These are phyloP conservation scores for Penicillium vulpinum DNA, from an alignment of 2,329 filamentous ascomycete genomes.

Conservation along the genomic window DNA sequence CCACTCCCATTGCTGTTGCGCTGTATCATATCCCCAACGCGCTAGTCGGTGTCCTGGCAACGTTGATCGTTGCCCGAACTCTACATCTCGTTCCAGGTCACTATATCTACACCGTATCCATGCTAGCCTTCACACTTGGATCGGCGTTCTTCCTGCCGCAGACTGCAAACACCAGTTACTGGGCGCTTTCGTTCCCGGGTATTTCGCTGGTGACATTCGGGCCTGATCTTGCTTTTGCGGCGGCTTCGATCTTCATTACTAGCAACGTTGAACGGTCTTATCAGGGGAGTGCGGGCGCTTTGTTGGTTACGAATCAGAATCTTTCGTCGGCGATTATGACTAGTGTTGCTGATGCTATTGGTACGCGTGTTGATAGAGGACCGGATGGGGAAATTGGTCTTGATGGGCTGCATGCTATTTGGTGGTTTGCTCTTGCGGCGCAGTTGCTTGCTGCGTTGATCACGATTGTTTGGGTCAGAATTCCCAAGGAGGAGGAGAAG, in stretches of 20 bases:
- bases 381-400: conserved; percentile 30
- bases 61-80: conserved; percentile 49
- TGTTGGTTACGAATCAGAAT: conserved; percentile 52
- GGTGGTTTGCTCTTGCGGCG: conserved; percentile 45
- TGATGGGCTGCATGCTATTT: conserved; percentile 40
- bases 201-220: conserved; percentile 50
- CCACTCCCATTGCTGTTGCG: conserved; percentile 43
- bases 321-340: conserved; percentile 46
- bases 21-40: conserved; percentile 50
- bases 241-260: conserved; percentile 53
- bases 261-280: conserved; percentile 49
- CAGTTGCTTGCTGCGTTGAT: conserved; percentile 37
- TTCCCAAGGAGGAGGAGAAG: conserved; percentile 45
- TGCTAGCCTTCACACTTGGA: conserved; percentile 43
- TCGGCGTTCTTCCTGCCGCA: conserved; percentile 46
- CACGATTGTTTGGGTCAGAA: conserved; percentile 42
- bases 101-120: conserved; percentile 48
- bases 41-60: conserved; percentile 47
- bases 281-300: conserved; percentile 48
- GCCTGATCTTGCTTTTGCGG: conserved; percentile 50
- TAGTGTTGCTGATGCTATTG: conserved; percentile 41
- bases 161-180: conserved; percentile 44
- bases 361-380: conserved; percentile 26
- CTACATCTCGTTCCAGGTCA: conserved; percentile 50
- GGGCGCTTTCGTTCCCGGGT: conserved; percentile 48